A percentile compares a stretch with the other conserved stretches of the same genome.
Conservation (phyloP, 2,329 filamentous ascomycete species). For the Fusarium tjaetaba region DNA sequence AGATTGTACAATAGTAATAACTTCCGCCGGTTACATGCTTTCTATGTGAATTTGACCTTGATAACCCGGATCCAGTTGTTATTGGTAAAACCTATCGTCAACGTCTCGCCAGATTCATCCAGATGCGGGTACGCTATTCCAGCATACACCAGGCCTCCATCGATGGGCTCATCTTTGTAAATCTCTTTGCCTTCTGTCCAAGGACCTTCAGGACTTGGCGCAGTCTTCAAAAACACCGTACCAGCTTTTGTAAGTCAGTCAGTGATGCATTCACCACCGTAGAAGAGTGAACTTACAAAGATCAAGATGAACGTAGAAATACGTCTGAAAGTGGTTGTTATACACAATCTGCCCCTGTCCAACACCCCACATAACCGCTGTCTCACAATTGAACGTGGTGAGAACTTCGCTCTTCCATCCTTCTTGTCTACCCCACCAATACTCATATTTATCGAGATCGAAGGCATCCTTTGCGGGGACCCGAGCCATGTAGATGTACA, state of each 20-base stretch:
- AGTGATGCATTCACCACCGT: accelerated
- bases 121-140: constrained; percentile 52
- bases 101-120: constrained; percentile 48
- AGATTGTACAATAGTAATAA: not conserved
- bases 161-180: constrained; percentile 47
- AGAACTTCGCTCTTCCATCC: constrained; percentile 50
- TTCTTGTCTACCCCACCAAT: constrained; percentile 52
- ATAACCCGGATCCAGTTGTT: constrained; percentile 52
- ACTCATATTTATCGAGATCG: constrained; percentile 51
- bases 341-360: constrained; percentile 53
- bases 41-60: constrained; percentile 28
- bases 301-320: constrained; percentile 49
- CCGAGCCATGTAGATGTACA: constrained; percentile 51
- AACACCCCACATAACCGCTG: constrained; percentile 51
- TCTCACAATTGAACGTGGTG: constrained; percentile 47
- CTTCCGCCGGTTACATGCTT: accelerated
- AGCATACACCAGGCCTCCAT: constrained; percentile 47
- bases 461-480: constrained; percentile 50
- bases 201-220: constrained; percentile 47
- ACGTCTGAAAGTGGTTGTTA: constrained; percentile 47
- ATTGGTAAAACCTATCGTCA: constrained; percentile 53
- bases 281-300: constrained; percentile 4
- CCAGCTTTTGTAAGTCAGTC: not conserved
- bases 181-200: constrained; percentile 51
- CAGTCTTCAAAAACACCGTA: constrained; percentile 23